A percentile compares a stretch with the other conserved stretches of the same genome.
phyloP scores from a whole-genome alignment of 495 filamentous ascomycete genomes.

The Trichocladium antarcticum region DNA sequence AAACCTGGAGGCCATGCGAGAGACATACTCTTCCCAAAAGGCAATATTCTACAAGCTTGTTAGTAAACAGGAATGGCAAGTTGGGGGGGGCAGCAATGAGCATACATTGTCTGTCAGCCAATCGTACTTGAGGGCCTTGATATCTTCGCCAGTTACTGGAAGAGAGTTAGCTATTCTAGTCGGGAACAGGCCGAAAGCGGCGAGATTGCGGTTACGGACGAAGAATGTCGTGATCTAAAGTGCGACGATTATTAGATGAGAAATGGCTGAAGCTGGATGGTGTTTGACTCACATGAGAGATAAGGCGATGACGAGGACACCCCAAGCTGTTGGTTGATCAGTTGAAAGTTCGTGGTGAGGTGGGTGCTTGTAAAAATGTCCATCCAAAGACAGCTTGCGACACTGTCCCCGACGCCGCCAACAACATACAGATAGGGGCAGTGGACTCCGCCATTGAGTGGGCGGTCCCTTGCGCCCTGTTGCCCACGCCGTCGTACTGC shows the following conservation, averaged over 20 bases:
- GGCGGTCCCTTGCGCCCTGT: background rate
- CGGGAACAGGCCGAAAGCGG: background rate
- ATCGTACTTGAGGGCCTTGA: slow-evolving; percentile 77
- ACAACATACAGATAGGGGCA: background rate
- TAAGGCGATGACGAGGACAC: slow-evolving; percentile 30
- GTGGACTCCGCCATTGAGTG: no score
- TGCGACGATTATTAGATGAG: slow-evolving; percentile 1
- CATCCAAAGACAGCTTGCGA: background rate
- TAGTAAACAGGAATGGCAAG: slow-evolving; percentile 12
- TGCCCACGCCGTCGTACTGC: background rate
- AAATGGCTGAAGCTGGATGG: background rate
- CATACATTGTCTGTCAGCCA: slow-evolving; percentile 98
- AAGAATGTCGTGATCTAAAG: slow-evolving; percentile 35
- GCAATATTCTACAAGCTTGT: slow-evolving; percentile 57
- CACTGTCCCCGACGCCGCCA: background rate
- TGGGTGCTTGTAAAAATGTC: background rate
- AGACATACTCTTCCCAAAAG: slow-evolving; percentile 94
- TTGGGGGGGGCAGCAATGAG: slow-evolving; percentile 3
- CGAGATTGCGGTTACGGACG: slow-evolving; percentile 21
- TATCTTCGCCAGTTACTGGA: slow-evolving; percentile 54
- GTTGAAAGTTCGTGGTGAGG: background rate
- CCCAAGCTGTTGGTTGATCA: slow-evolving; percentile 10
- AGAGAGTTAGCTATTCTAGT: slow-evolving; percentile 9
- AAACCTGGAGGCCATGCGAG: background rate
- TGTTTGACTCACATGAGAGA: slow-evolving; percentile 32